Evolutionary conservation across 495 filamentous ascomycete species (phyloP).

Genomic region (Podospora fimiseda): DNA sequence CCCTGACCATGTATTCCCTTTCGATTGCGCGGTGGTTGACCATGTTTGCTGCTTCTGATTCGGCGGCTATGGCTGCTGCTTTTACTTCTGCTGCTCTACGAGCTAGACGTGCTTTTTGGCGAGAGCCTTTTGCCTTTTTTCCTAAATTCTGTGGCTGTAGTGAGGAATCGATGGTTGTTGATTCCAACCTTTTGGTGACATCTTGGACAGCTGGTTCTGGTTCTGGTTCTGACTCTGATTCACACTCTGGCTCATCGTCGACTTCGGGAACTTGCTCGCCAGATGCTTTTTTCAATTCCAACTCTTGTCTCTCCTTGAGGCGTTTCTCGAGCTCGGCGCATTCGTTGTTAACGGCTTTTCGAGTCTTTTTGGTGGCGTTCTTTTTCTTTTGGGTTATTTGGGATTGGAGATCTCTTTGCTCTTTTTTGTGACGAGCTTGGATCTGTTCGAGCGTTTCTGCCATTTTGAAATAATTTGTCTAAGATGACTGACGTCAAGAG

Average conservation of each 20-base stretch:
- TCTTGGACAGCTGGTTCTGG: constrained; percentile 1
- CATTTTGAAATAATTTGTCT: constrained; percentile 13
- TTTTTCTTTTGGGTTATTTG: constrained; percentile 93
- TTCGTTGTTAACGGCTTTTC: constrained; percentile 80
- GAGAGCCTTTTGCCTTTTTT: constrained; percentile 57
- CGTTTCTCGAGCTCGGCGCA: constrained; percentile 67
- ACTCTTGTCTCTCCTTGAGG: constrained; percentile 59
- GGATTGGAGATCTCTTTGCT: constrained; percentile 76
- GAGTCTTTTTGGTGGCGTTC: constrained; percentile 89
- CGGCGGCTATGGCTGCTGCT: constrained; percentile 58
- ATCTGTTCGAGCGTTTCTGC: constrained; percentile 62
- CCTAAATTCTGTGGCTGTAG: constrained; percentile 8
- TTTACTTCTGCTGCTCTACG: constrained; percentile 79
- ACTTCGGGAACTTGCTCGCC: constrained; percentile 19
- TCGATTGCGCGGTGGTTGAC: constrained; percentile 71
- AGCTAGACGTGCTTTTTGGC: constrained; percentile 85
- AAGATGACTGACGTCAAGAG: background rate
- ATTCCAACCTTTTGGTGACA: constrained; percentile 14
- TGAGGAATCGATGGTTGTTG: constrained; percentile 16
- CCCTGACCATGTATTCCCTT: constrained; percentile 57
- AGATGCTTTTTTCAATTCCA: constrained; percentile 56
- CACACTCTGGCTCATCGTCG: constrained; percentile 14
- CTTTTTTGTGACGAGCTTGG: constrained; percentile 75
- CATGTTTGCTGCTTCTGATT: constrained; percentile 65
- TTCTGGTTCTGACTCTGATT: constrained; percentile 6